A percentile compares a stretch with the other conserved stretches of the same genome.
phyloP scores from a whole-genome alignment of 208 protist species.

The Kentomonas sorsogonicus region DNA sequence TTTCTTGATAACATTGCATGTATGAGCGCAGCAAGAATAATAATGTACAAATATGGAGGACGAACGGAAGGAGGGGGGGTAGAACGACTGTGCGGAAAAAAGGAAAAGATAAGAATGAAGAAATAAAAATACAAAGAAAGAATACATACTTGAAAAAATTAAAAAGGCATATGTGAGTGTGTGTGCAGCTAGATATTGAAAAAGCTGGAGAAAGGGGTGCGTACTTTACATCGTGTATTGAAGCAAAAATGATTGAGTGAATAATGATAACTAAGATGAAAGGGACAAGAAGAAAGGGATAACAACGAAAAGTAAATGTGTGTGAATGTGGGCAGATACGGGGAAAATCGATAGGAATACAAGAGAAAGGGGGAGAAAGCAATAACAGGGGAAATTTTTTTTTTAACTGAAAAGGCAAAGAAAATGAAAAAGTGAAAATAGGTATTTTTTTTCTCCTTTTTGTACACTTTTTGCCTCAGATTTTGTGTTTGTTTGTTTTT shows the following conservation, averaged over 20 bases:
- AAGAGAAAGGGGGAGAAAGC: too few species aligned
- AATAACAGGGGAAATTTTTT: too few species aligned
- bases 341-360: too few species aligned
- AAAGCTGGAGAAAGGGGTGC: not conserved
- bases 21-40: not conserved
- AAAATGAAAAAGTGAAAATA: slow-evolving; percentile 1
- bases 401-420: slow-evolving; percentile 2
- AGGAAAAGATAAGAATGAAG: slow-evolving; percentile 6
- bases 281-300: not conserved
- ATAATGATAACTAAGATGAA: not conserved
- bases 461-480: slow-evolving; percentile 4
- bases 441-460: not conserved
- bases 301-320: too few species aligned
- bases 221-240: not conserved
- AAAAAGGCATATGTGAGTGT: slow-evolving; percentile 4
- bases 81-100: slow-evolving; percentile 2
- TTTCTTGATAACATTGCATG: slow-evolving; percentile 1
- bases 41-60: not conserved
- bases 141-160: not conserved
- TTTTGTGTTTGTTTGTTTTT: not conserved
- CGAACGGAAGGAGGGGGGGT: not conserved
- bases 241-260: not conserved
- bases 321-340: too few species aligned
- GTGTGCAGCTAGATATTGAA: slow-evolving; percentile 1
- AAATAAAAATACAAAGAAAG: slow-evolving; percentile 10